Conservation (phyloP, 2,329 filamentous ascomycete genomes). For the Microdochium paspali region DNA sequence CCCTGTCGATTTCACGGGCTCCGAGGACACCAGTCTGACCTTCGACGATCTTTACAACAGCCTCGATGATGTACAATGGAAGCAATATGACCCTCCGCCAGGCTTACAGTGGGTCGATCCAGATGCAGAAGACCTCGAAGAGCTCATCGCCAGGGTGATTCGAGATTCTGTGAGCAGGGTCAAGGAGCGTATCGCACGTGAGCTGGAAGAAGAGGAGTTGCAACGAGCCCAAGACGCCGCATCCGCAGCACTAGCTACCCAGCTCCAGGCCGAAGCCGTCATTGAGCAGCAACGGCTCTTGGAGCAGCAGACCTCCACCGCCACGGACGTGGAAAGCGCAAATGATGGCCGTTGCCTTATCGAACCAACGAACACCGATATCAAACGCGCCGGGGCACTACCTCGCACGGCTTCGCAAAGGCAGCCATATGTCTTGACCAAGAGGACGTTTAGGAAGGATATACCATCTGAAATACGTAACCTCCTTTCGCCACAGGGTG, state of each 20-base stretch:
- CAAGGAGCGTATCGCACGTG: constrained; percentile 23
- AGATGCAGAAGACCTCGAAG: constrained; percentile 26
- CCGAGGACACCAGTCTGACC: constrained; percentile 5
- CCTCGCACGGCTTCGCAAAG: neutral
- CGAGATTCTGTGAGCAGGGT: constrained; percentile 35
- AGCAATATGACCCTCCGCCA: constrained; percentile 33
- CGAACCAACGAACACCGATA: neutral
- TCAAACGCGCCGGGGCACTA: neutral
- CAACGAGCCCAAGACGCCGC: constrained; percentile 10
- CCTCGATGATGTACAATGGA: constrained; percentile 30
- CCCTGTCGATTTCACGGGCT: no score
- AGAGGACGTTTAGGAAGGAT: neutral
- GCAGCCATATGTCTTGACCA: neutral
- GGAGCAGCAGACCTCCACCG: neutral
- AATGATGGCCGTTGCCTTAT: neutral
- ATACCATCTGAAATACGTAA: neutral
- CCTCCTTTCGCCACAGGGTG: neutral
- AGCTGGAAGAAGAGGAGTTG: constrained; percentile 20
- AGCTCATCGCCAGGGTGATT: constrained; percentile 31
- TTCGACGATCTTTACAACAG: constrained; percentile 6
- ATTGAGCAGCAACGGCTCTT: neutral
- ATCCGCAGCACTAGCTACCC: constrained; percentile 14
- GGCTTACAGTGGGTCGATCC: constrained; percentile 27
- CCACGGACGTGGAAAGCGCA: neutral
- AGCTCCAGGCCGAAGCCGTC: neutral